Evolutionary conservation across 352 stramenopile species (phyloP).

Genomic region (Phytophthora foliorum): DNA sequence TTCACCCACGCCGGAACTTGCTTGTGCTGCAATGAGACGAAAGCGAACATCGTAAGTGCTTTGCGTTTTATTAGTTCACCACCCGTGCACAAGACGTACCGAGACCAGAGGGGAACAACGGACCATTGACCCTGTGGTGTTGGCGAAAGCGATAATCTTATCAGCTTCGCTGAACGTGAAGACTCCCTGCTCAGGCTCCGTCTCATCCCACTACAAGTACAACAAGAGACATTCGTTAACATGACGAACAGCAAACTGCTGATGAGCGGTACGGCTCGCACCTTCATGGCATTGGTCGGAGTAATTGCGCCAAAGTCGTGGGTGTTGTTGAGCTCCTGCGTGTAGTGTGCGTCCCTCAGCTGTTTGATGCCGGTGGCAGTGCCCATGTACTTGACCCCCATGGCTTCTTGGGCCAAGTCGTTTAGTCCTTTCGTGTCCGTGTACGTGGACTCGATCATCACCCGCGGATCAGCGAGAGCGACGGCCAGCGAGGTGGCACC

Average conservation of each 20-base stretch:
- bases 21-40: constrained; percentile 15
- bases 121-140: constrained; percentile 22
- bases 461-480: constrained; percentile 23
- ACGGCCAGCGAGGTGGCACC: constrained; percentile 17
- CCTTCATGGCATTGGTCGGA: constrained; percentile 34
- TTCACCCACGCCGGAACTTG: constrained; percentile 33
- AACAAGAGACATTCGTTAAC: constrained; percentile 3
- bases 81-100: constrained; percentile 13
- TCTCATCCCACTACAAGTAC: constrained; percentile 22
- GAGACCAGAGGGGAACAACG: constrained; percentile 29
- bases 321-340: constrained; percentile 22
- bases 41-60: neutral
- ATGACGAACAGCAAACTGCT: neutral
- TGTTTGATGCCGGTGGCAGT: constrained; percentile 27
- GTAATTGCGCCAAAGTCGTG: constrained; percentile 34
- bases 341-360: constrained; percentile 22
- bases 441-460: constrained; percentile 47
- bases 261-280: neutral
- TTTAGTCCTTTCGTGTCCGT: constrained; percentile 34
- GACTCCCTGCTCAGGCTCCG: constrained; percentile 16
- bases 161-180: constrained; percentile 28
- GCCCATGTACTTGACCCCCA: constrained; percentile 45
- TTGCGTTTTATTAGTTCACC: neutral
- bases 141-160: constrained; percentile 24
- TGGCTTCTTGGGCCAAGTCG: constrained; percentile 37